Conservation (phyloP, 2,329 filamentous ascomycete species). For the Talaromyces sp. region DNA sequence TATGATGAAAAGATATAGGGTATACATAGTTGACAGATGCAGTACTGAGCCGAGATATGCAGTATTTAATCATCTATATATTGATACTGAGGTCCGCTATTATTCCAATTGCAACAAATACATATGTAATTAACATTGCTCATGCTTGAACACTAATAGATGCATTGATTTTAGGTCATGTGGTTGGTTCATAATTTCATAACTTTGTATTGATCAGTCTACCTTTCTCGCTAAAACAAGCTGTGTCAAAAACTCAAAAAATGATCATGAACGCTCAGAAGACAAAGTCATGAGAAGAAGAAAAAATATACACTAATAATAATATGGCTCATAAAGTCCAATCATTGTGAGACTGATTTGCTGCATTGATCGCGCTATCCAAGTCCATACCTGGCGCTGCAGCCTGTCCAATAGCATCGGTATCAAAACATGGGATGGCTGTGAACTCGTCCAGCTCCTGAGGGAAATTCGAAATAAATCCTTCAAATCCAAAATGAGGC, state of each 20-base stretch:
- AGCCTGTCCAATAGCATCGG: conserved; percentile 17
- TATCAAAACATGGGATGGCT: conserved; percentile 37
- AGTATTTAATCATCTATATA: background rate
- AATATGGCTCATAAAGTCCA: background rate
- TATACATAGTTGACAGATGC: background rate
- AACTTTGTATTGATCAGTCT: background rate
- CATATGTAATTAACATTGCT: too few species aligned
- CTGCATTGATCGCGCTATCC: background rate
- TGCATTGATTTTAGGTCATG: too few species aligned
- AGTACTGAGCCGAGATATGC: background rate
- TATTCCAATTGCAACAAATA: too few species aligned
- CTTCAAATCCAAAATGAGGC: conserved; percentile 33
- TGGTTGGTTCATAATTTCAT: background rate
- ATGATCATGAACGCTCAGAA: background rate
- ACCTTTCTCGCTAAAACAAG: background rate
- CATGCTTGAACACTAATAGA: too few species aligned
- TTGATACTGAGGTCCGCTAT: too few species aligned
- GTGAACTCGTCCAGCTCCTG: conserved; percentile 38
- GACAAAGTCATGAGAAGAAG: background rate
- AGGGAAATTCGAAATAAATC: conserved; percentile 37
- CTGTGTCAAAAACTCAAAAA: background rate
- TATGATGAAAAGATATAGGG: background rate
- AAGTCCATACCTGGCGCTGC: background rate
- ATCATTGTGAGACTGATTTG: background rate
- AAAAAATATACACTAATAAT: background rate